Base-by-base conservation (phyloP, 805 yeast genomes). In the Brettanomyces nanus region DNA sequence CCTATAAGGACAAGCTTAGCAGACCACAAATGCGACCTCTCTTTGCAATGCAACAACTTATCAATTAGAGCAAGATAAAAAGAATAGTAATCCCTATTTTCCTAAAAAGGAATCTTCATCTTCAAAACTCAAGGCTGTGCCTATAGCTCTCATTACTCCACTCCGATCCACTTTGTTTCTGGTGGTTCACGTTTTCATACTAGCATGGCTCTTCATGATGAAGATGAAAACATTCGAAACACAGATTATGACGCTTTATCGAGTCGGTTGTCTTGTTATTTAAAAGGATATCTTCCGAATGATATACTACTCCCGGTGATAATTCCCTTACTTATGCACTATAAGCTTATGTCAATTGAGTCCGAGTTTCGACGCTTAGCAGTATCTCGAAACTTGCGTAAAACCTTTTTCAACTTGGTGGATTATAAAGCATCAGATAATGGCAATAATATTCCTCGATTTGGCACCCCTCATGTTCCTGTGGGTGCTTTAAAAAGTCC, bases 181-280 rank as follows among this genome's bases (percentile, higher is more conserved):
- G n/a, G n/a, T n/a, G n/a, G n/a, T n/a, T n/a, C n/a, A n/a, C n/a
- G n/a, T n/a, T n/a, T n/a, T n/a, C n/a, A n/a, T n/a, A n/a, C n/a
- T n/a, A n/a, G n/a, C 10, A 23, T 23, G 26, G 10, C 26, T 11
- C 7, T 23, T 23, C 7, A 11, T 9, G 37, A 34, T 13, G 15
- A 32, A 1, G 53, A 54, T 20, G 51, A 49, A 7, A 49, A 48
- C 6, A 45, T 58, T 1, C 33, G 57, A 22, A 44, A 52, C 1
- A 82, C 90, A 0, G 90, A 82, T 45, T 63, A 69, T 41, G 87
- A 80, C 55, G 89, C 89, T 0, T 53, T 81, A n/a, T 69, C 83
- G 11, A 76, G 85, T 45, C 67, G 85, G 19, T 46, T 62, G 33
- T 73, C 76, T 25, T 75, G 80, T n/a, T 63, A 69, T 25, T 32